These are phyloP conservation scores for Sporothrix dimorphospora DNA, from an alignment of 2,329 filamentous ascomycete genomes.

Conservation along the genomic window DNA sequence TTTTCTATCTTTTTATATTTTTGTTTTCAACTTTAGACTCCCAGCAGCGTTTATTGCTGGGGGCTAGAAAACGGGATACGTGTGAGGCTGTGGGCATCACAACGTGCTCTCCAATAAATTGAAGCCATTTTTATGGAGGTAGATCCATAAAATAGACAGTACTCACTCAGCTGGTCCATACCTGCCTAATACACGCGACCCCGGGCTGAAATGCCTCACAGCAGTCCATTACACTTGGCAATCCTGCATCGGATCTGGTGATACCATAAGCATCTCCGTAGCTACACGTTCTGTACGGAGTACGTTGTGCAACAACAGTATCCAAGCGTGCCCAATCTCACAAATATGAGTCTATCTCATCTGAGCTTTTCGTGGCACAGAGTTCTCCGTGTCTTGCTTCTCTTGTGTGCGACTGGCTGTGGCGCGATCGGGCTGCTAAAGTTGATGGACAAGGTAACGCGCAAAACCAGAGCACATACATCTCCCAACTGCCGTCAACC, in stretches of 20 bases:
- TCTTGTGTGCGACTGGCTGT: background rate
- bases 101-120: too few relatives aligned
- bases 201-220: background rate
- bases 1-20: background rate
- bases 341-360: background rate
- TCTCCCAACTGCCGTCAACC: conserved; percentile 5
- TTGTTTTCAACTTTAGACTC: too few relatives aligned
- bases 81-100: too few relatives aligned
- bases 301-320: background rate
- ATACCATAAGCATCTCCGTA: background rate
- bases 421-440: background rate
- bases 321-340: too few relatives aligned
- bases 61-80: too few relatives aligned
- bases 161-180: too few relatives aligned
- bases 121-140: too few relatives aligned
- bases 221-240: background rate
- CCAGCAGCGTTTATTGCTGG: too few relatives aligned
- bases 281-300: background rate
- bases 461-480: background rate
- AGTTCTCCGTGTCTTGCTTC: background rate
- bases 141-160: background rate
- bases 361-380: background rate
- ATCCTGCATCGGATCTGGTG: background rate
- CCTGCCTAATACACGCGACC: background rate
- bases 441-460: background rate